phyloP scores from a whole-genome alignment of 495 filamentous ascomycete species.

The Arthonia radiata region DNA sequence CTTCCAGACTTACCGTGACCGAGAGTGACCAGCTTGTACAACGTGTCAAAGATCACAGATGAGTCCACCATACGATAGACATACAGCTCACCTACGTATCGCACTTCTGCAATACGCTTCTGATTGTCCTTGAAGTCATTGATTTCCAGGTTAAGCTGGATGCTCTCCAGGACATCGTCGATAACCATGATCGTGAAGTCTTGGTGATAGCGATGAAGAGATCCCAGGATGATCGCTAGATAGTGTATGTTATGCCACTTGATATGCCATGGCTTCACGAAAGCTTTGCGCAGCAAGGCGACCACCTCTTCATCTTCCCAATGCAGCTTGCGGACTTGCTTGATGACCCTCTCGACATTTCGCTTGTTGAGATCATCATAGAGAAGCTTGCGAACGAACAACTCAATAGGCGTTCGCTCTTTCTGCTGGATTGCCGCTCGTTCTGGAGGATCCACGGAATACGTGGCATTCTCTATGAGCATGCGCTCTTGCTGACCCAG shows the following conservation, averaged over 20 bases:
- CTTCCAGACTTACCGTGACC: conserved; percentile 39
- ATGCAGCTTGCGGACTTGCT: conserved; percentile 81
- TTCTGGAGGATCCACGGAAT: conserved; percentile 90
- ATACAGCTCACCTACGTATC: conserved; percentile 92
- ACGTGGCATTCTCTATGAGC: conserved; percentile 95
- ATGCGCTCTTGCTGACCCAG: conserved; percentile 90
- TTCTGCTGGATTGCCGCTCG: conserved; percentile 89
- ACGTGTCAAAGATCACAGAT: conserved; percentile 77
- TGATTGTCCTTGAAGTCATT: conserved; percentile 98
- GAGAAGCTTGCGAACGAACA: conserved; percentile 75
- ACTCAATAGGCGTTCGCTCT: conserved; percentile 75
- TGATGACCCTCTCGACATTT: conserved; percentile 76
- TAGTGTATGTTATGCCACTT: conserved; percentile 95
- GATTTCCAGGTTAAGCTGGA: conserved; percentile 68
- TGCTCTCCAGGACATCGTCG: conserved; percentile 72
- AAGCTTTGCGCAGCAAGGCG: conserved; percentile 64
- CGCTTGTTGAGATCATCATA: conserved; percentile 85
- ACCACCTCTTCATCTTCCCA: conserved; percentile 90
- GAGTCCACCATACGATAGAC: conserved; percentile 96
- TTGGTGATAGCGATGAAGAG: conserved; percentile 73
- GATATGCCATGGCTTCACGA: conserved; percentile 87
- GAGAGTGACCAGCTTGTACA: conserved; percentile 85
- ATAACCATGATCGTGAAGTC: conserved; percentile 72
- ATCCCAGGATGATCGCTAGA: conserved; percentile 71
- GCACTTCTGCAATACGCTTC: conserved; percentile 81